Evolutionary conservation across 495 filamentous ascomycete species (phyloP), one percentile per base, ranked within the genome.

Genomic region (Penicillium roqueforti): DNA sequence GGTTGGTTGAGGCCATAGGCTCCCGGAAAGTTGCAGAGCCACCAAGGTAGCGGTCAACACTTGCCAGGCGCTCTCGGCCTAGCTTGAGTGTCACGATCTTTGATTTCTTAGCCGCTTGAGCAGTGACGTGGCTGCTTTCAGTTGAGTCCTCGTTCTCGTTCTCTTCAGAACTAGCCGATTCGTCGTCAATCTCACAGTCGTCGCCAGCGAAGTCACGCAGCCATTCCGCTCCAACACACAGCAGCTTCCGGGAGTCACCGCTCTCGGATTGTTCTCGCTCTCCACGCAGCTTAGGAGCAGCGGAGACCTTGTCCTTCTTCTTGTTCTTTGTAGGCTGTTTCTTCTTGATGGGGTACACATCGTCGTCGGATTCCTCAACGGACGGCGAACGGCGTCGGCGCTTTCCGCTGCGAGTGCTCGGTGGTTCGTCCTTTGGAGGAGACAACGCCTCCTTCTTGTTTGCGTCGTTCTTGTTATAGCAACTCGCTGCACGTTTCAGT

Each of bases 401-500:
- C 40, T 43, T 43, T 16, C 5, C 5, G 40, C 13, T n/a, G 1
- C 19, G 40, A 9, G 40, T 22, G 20, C 9, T 43, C 1, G 22
- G 6, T 2, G 0, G 6, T 40, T 13, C 8, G n/a, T 45, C 25
- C n/a, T 28, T 45, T 16, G 10, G 25, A 29, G 23, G 6, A 29
- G 42, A n/a, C 42, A 44, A 5, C 25, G 3, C 1, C 1, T 18
- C 26, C 7, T 31, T 42, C 22, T 42, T 45, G 6, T 43, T 26
- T 14, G 22, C 7, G 6, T 43, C 40, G 2, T 7, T 26, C 14
- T 43, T 43, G 40, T 25, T 6, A 6, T 22, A 16, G 0, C 40
- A 13, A 26, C 26, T 43, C 16, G 14, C 41, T 18, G 59, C 54
- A 7, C 60, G 57, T 7, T 52, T 53, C 9, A 78, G 56, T 4